phyloP scores from a whole-genome alignment of 495 filamentous ascomycete genomes.

The Glarea lozoyensis region DNA sequence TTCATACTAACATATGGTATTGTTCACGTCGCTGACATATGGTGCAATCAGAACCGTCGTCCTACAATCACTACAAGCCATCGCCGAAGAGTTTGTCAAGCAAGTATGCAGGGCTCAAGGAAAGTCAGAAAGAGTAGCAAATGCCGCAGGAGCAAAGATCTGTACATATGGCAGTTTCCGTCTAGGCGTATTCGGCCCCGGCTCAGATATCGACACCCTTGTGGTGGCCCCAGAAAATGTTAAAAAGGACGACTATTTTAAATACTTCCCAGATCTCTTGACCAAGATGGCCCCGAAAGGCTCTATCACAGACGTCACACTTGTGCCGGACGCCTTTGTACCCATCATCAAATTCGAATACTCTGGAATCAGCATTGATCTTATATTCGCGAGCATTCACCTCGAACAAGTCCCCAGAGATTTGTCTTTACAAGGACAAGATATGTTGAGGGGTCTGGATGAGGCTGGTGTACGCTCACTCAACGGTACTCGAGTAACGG shows the following conservation, averaged over 20 bases:
- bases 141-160: conserved; percentile 77
- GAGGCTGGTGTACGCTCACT: conserved; percentile 79
- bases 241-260: conserved; percentile 79
- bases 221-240: conserved; percentile 86
- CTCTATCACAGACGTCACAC: conserved; percentile 75
- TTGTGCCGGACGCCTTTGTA: conserved; percentile 82
- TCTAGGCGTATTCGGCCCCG: conserved; percentile 87
- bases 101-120: conserved; percentile 59
- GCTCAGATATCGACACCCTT: conserved; percentile 95
- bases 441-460: conserved; percentile 74
- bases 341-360: conserved; percentile 95
- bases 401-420: conserved; percentile 62
- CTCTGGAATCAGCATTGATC: conserved; percentile 83
- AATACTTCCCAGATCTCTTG: conserved; percentile 71
- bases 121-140: conserved; percentile 63
- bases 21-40: not conserved
- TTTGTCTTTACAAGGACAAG: conserved; percentile 70
- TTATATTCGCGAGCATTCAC: conserved; percentile 80
- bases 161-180: conserved; percentile 94
- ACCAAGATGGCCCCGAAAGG: conserved; percentile 60
- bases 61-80: conserved; percentile 62
- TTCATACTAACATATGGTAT: not conserved
- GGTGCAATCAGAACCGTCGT: conserved; percentile 29
- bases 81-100: conserved; percentile 77
- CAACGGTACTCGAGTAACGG: conserved; percentile 88